A percentile compares a stretch with the other conserved stretches of the same genome.
phyloP scores from a whole-genome alignment of 2,329 filamentous ascomycete species.

The Septoria petroselini region DNA sequence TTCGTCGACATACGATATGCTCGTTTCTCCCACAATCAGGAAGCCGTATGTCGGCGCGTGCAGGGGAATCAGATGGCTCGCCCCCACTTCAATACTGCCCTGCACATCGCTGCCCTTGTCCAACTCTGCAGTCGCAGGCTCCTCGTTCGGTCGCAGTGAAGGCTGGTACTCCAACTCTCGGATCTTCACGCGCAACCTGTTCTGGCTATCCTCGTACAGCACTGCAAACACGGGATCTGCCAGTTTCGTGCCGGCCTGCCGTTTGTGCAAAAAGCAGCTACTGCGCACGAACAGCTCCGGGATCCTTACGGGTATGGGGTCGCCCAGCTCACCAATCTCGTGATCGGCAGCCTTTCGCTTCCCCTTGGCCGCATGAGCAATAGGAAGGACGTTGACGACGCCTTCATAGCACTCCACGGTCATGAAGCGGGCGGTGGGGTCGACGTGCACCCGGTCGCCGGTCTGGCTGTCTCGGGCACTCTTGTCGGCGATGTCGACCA shows the following conservation, averaged over 20 bases:
- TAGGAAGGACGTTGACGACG: constrained; percentile 61
- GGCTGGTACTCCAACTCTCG: constrained; percentile 54
- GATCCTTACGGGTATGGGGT: constrained; percentile 60
- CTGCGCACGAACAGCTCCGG: constrained; percentile 66
- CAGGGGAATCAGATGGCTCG: constrained; percentile 61
- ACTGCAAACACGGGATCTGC: constrained; percentile 61
- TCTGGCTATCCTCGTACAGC: constrained; percentile 61
- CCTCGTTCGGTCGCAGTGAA: constrained; percentile 43
- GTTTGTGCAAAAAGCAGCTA: constrained; percentile 62
- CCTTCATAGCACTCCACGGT: constrained; percentile 67
- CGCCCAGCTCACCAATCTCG: constrained; percentile 57
- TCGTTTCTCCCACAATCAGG: constrained; percentile 57
- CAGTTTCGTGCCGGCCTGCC: constrained; percentile 38
- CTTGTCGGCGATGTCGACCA: constrained; percentile 59
- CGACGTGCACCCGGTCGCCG: constrained; percentile 77
- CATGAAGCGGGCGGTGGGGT: constrained; percentile 70
- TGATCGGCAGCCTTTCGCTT: constrained; percentile 43
- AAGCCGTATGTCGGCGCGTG: constrained; percentile 54
- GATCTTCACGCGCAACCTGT: constrained; percentile 55
- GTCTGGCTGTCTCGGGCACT: constrained; percentile 72
- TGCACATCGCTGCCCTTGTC: constrained; percentile 48
- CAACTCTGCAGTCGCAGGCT: constrained; percentile 52
- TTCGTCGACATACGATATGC: constrained; percentile 81
- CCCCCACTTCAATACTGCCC: constrained; percentile 56
- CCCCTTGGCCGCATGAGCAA: constrained; percentile 55